Evolutionary conservation across 2,329 filamentous ascomycete genomes (phyloP), one percentile per base, ranked within the genome.

Genomic region (Neurospora crassa): DNA sequence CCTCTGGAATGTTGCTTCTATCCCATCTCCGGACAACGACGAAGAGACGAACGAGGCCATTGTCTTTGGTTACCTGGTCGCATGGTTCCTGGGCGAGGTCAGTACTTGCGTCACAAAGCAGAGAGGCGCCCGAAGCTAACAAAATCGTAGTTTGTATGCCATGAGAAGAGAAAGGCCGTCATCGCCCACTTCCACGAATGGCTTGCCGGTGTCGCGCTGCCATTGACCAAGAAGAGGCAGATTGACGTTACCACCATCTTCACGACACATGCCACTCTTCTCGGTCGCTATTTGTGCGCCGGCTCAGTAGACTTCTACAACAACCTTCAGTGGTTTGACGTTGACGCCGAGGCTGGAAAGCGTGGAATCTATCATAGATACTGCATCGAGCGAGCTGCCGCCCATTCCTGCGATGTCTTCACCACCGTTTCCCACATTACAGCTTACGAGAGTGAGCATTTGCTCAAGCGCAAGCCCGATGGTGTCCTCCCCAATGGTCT

Each of bases 261-360:
- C 84, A 99, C 96, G 59, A 99, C 96, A 2, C 96, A 98, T 82
- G 96, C 96, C 34, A 98, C 96, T 6, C 88, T 99, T 12, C 89
- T 99, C 68, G 96, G 96, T 74, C 91, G 96, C 78, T 98, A 99
- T 79, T 92, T 98, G 68, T 98, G 96, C 80, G 96, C 96, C 69
- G 96, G 96, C 70, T 97, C 94, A 0, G 96, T 98, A 74, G 96
- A 99, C 80, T 98, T 99, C 80, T 99, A 99, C 87, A 99, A 98
- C 85, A 97, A 98, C 81, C 87, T 99, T 70, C 95, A 98, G 81
- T 92, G 90, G 83, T 98, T 99, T 79, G 95, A 99, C 79, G 94
- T 97, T 40, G 96, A 99, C 80, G 90, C 93, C 6, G 96, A 99
- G 82, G 96, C 96, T 20, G 96, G 96, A 73, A 98, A 97, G 86